Evolutionary conservation across 257 asterid genomes (phyloP).

Genomic region (Penstemon eatonii): DNA sequence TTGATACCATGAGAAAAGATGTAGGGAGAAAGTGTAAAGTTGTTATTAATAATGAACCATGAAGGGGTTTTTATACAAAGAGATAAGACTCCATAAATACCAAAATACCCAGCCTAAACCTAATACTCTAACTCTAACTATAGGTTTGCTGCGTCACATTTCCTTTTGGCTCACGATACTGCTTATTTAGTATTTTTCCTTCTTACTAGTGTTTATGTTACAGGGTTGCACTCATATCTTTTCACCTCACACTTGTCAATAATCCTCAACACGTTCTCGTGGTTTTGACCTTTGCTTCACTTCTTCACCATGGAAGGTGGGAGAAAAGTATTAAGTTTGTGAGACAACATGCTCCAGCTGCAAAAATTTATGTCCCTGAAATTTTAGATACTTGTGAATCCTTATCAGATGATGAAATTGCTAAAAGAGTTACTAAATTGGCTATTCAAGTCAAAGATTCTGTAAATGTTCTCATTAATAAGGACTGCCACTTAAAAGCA

Average conservation of each 20-base stretch:
- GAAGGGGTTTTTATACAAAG: no score
- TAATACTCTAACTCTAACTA: neutral
- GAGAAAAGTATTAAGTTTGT: slow-evolving; percentile 60
- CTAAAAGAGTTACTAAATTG: slow-evolving; percentile 51
- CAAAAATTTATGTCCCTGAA: slow-evolving; percentile 58
- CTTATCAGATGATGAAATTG: slow-evolving; percentile 70
- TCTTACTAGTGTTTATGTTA: slow-evolving; percentile 30
- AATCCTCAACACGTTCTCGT: slow-evolving; percentile 68
- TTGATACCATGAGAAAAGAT: no score
- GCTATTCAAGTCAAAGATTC: slow-evolving; percentile 52
- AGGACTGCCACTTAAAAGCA: slow-evolving; percentile 48
- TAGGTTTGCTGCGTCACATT: slow-evolving; percentile 4
- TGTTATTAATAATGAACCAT: no score
- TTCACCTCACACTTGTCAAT: slow-evolving; percentile 61
- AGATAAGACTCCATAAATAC: no score
- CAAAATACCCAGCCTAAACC: no score
- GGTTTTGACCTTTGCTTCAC: slow-evolving; percentile 77
- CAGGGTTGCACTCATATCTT: slow-evolving; percentile 84
- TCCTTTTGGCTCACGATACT: slow-evolving; percentile 23
- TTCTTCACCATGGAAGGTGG: slow-evolving; percentile 72
- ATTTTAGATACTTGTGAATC: slow-evolving; percentile 39
- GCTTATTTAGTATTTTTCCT: slow-evolving; percentile 20
- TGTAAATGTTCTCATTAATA: slow-evolving; percentile 42
- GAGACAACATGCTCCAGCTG: slow-evolving; percentile 50
- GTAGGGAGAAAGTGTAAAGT: no score